Percentiles rank a stretch among this genome's conserved stretches.
These are phyloP conservation scores for Blastobotrys parvus DNA, from an alignment of 805 yeast genomes.

Conservation along the genomic window DNA sequence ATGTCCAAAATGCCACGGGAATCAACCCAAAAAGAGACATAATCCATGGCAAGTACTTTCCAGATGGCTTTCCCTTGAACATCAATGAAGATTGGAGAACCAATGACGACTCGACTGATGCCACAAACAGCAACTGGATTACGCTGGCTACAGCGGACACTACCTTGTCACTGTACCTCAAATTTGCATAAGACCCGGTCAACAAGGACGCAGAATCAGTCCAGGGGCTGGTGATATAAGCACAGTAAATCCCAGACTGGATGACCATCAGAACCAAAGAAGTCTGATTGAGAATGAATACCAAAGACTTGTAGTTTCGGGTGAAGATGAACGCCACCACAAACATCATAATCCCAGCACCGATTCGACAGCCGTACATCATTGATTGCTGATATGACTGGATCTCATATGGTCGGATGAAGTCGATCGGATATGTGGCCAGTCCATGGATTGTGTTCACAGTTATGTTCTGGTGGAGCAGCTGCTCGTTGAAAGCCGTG, in stretches of 20 bases:
- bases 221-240: conserved; percentile 45
- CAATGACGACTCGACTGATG: conserved; percentile 55
- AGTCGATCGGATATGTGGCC: conserved; percentile 3
- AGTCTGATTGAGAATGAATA: conserved; percentile 63
- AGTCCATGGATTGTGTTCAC: conserved; percentile 12
- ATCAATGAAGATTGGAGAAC: conserved; percentile 65
- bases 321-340: conserved; percentile 39
- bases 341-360: conserved; percentile 43
- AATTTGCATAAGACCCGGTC: conserved; percentile 37
- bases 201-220: conserved; percentile 40
- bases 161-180: conserved; percentile 33
- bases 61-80: conserved; percentile 33
- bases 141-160: conserved; percentile 55
- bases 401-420: conserved; percentile 5
- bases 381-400: conserved; percentile 24
- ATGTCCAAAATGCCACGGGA: conserved; percentile 30
- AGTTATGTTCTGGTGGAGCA: conserved; percentile 9
- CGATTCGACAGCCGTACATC: conserved; percentile 51
- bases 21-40: conserved; percentile 42
- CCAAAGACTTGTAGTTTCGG: conserved; percentile 51
- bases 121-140: conserved; percentile 51
- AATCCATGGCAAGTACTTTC: conserved; percentile 40
- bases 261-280: conserved; percentile 49
- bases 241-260: conserved; percentile 53
- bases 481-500: no score